These are phyloP conservation scores for Arthromyces matolae DNA, from an alignment of 768 basidiomycete species.

Conservation along the genomic window DNA sequence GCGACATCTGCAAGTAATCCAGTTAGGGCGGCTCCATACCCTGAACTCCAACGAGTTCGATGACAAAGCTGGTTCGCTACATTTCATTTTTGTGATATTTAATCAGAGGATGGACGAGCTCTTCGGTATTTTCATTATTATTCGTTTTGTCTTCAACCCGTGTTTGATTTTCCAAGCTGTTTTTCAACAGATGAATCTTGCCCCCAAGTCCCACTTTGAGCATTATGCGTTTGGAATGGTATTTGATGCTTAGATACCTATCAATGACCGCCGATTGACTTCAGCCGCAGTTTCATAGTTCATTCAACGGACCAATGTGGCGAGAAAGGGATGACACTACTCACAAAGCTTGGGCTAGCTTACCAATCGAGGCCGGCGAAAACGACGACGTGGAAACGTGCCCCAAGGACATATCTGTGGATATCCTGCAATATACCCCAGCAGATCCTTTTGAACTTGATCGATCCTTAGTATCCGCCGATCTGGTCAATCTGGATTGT, in stretches of 20 bases:
- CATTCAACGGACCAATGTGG: neutral
- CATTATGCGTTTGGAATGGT: conserved; percentile 11
- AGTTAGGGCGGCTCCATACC: neutral
- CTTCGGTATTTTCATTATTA: neutral
- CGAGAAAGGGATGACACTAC: neutral
- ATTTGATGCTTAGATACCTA: neutral
- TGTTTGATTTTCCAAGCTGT: neutral
- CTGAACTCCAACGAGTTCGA: neutral
- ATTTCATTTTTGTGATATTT: neutral
- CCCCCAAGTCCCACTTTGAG: neutral
- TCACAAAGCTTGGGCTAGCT: neutral
- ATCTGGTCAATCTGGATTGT: no score
- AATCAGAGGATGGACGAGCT: neutral
- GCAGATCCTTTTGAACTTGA: no score
- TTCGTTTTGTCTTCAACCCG: neutral
- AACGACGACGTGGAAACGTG: neutral
- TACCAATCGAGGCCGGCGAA: neutral
- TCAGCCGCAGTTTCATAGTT: neutral
- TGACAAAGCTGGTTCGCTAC: neutral
- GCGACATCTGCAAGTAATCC: neutral
- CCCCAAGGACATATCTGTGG: no score
- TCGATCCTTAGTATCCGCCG: no score
- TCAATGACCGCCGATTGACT: neutral
- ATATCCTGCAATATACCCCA: neutral
- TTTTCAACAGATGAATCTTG: conserved; percentile 8